Base-by-base conservation (phyloP, 306 rosid genomes). In the Citrullus mucosospermus region DNA sequence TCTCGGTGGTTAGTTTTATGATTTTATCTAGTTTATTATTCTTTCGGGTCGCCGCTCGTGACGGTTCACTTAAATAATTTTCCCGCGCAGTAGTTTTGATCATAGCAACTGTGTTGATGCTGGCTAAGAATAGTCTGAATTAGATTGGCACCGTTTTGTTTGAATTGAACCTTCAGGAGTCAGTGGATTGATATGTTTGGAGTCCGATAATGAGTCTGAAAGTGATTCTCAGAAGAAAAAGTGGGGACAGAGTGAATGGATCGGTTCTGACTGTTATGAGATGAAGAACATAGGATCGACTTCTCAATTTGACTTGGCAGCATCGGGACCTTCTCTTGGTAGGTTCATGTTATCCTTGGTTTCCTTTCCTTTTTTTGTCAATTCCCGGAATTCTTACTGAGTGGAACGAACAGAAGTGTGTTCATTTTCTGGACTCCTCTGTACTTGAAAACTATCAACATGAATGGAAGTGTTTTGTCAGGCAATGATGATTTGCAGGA, bases 191-290 rank as follows among this genome's bases (percentile, higher is more conserved):
- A 92, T 92, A 80, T 90, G 89, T 81, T 90, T 95, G 90, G 98
- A 95, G 82, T 95, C 97, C 32, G 96, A 90, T 70, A 87, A 85
- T 39, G 98, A 94, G 78, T 84, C 83, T 13, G 96, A 89, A 79
- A 65, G 80, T 50, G 71, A 78, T 70, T 84, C 77, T 78, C 83
- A 80, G 76, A 68, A 57, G 82, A 74, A 32, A 25, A 81, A 78
- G 61, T 46, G 61, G 79, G 81, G 77, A 72, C 88, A 65, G 77
- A 80, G 81, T 67, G 87, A 85, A 60, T 72, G 39, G 43, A 78
- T 68, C 56, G 74, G 30, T 20, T 11, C 79, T 46, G 78, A 75
- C 71, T 60, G 83, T 38, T 81, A 81, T 78, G 58, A 51, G 20
- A 18, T 41, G 75, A 84, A 78, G 61, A 83, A 78, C 77, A 81